Percentiles rank a stretch among this genome's conserved stretches.
These are phyloP conservation scores for Salvia sclarea DNA, from an alignment of 305 asterid genomes.

Conservation along the genomic window DNA sequence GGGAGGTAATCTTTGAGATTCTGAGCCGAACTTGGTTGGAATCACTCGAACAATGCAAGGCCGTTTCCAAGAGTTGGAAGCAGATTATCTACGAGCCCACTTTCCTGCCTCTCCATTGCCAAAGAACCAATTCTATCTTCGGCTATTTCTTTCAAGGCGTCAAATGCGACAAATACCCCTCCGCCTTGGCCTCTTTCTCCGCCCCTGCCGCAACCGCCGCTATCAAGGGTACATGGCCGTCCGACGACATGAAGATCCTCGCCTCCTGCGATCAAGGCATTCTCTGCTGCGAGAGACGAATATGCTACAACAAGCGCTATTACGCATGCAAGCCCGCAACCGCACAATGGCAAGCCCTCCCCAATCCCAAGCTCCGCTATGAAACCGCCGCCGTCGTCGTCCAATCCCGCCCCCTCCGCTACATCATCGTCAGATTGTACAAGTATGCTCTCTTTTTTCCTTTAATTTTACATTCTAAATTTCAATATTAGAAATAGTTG, in stretches of 20 bases:
- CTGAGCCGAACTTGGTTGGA: neutral
- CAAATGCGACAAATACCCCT: no score
- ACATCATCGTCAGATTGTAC: neutral
- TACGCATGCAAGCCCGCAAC: slow-evolving; percentile 8
- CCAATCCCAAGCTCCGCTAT: neutral
- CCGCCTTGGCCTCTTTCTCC: no score
- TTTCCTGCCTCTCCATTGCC: neutral
- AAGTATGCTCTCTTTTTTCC: no score
- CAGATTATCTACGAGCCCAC: neutral
- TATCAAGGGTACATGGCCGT: neutral
- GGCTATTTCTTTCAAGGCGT: neutral
- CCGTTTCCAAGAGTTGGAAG: neutral
- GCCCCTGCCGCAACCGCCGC: no score
- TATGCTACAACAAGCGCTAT: neutral
- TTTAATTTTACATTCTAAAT: no score
- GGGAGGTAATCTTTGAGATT: neutral
- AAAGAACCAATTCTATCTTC: neutral
- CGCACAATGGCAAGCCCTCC: neutral
- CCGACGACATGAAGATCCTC: neutral
- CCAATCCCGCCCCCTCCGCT: neutral
- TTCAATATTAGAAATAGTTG: no score
- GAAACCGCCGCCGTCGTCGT: neutral
- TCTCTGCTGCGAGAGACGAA: neutral
- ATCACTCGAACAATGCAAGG: neutral
- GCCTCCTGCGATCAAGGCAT: neutral